Conservation (phyloP, 805 yeast genomes). For the Ogataea zsoltii region DNA sequence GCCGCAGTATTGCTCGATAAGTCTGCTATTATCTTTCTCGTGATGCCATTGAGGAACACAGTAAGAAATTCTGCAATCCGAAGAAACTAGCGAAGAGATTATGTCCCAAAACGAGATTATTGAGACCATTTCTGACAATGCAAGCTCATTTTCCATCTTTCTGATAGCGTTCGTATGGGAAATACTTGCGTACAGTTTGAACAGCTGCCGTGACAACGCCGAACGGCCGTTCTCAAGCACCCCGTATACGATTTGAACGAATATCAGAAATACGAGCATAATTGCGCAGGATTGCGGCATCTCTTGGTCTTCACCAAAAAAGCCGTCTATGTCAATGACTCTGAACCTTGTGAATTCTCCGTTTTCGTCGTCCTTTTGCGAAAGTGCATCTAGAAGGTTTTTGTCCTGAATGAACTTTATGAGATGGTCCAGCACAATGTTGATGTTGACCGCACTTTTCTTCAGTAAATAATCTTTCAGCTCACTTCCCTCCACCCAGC, state of each 20-base stretch:
- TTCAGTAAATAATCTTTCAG: constrained; percentile 43
- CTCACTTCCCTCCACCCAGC: constrained; percentile 35
- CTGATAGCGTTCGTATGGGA: constrained; percentile 34
- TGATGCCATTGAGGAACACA: constrained; percentile 43
- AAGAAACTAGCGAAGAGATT: constrained; percentile 41
- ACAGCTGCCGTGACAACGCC: constrained; percentile 38
- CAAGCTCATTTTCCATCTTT: constrained; percentile 32
- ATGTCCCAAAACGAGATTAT: constrained; percentile 46
- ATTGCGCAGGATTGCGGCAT: constrained; percentile 12
- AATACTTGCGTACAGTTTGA: constrained; percentile 40
- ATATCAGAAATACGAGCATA: constrained; percentile 40
- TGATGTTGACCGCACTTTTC: constrained; percentile 48
- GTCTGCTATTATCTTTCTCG: constrained; percentile 23
- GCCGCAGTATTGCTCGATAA: constrained; percentile 41
- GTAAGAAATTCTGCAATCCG: constrained; percentile 43
- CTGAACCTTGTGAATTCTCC: constrained; percentile 11
- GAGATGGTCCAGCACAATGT: constrained; percentile 46
- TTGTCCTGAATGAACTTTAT: constrained; percentile 37
- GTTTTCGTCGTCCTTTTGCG: constrained; percentile 7
- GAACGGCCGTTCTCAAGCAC: constrained; percentile 43
- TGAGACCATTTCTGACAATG: constrained; percentile 33
- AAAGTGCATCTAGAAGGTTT: constrained; percentile 13
- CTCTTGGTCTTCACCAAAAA: constrained; percentile 8
- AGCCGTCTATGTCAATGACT: constrained; percentile 4
- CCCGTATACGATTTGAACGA: constrained; percentile 42